A percentile compares a stretch with the other conserved stretches of the same genome.
Conservation (phyloP, 2,329 filamentous ascomycete genomes). For the Tolypocladium sp. region DNA sequence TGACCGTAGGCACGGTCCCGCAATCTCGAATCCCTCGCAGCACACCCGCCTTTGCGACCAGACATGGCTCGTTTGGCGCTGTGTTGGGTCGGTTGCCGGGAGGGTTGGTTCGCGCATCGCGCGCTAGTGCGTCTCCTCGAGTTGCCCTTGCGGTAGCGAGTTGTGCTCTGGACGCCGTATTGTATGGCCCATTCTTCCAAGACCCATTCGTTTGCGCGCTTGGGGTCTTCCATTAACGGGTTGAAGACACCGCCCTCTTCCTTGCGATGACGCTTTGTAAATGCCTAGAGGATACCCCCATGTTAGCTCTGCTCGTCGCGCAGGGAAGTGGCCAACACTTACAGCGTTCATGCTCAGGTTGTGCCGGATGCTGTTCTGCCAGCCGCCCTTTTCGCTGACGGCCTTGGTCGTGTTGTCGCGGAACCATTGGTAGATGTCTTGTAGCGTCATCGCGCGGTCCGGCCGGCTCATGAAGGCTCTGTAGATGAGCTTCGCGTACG, state of each 20-base stretch:
- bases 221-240: conserved; percentile 25
- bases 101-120: conserved; percentile 6
- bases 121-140: conserved; percentile 14
- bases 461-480: conserved; percentile 61
- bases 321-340: conserved; percentile 18
- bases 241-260: conserved; percentile 2
- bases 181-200: conserved; percentile 60
- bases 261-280: conserved; percentile 28
- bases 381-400: conserved; percentile 66
- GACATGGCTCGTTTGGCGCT: conserved; percentile 20
- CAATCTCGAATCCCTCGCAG: conserved; percentile 16
- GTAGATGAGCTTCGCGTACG: conserved; percentile 78
- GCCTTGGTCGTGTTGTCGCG: conserved; percentile 71
- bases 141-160: conserved; percentile 56
- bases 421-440: conserved; percentile 91
- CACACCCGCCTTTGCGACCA: conserved; percentile 22
- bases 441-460: conserved; percentile 63
- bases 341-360: conserved; percentile 95
- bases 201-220: conserved; percentile 69
- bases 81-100: conserved; percentile 13
- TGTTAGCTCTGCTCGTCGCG: background rate
- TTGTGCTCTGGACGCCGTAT: conserved; percentile 77
- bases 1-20: conserved; percentile 13
- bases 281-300: conserved; percentile 20
- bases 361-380: conserved; percentile 93